Conservation (phyloP, 2,329 filamentous ascomycete species). For the Talaromyces islandicus region DNA sequence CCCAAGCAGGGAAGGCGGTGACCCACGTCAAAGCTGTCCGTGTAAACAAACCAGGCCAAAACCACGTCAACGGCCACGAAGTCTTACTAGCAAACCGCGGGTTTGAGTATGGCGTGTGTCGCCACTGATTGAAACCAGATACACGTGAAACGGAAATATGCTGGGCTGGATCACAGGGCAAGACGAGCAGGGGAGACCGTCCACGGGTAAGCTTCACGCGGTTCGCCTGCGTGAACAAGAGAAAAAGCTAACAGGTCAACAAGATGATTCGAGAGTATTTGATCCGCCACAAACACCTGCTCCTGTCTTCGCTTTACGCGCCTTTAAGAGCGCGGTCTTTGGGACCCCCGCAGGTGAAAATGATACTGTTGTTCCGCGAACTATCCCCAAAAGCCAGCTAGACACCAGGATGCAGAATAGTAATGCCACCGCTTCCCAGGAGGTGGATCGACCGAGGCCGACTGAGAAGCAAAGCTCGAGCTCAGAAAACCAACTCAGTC, state of each 20-base stretch:
- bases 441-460: constrained; percentile 16
- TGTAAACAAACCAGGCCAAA: constrained; percentile 29
- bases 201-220: constrained; percentile 19
- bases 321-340: constrained; percentile 60
- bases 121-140: not conserved
- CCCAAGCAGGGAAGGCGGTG: constrained; percentile 10
- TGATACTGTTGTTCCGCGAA: constrained; percentile 14
- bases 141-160: constrained; percentile 18
- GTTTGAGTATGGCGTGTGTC: not conserved
- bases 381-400: not conserved
- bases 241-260: constrained; percentile 10
- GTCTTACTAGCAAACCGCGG: constrained; percentile 4
- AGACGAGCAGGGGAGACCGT: constrained; percentile 22
- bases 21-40: constrained; percentile 1
- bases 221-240: not conserved
- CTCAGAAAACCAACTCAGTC: constrained; percentile 23
- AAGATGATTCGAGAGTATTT: constrained; percentile 47
- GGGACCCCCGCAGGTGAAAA: constrained; percentile 55
- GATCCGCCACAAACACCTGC: constrained; percentile 60
- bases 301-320: constrained; percentile 61
- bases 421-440: not conserved
- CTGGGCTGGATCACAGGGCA: constrained; percentile 29
- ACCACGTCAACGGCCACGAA: constrained; percentile 20
- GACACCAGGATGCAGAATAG: not conserved
- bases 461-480: constrained; percentile 19